Evolutionary conservation across 129 eudicot species (phyloP).

Genomic region (Chrysanthemum seticuspe): DNA sequence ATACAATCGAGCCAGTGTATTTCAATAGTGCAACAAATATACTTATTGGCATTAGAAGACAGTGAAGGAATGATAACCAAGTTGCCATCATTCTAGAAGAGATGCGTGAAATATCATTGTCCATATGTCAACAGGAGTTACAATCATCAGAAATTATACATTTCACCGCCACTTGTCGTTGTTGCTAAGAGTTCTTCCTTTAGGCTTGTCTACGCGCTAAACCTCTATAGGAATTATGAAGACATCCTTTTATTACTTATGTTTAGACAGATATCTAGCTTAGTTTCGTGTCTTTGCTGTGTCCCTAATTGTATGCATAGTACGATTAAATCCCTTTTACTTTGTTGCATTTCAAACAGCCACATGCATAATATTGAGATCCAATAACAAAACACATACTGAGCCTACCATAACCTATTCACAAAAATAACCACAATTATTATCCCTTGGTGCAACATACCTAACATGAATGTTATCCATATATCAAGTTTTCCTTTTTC

Average conservation of each 20-base stretch:
- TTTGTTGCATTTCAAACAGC: too few species aligned
- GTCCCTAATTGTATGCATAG: too few species aligned
- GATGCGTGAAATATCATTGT: too few species aligned
- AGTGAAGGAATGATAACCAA: background rate
- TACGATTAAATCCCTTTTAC: too few species aligned
- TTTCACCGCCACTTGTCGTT: background rate
- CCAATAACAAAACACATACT: too few species aligned
- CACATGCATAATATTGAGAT: too few species aligned
- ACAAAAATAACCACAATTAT: too few species aligned
- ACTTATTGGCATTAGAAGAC: background rate
- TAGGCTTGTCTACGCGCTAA: background rate
- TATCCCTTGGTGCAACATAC: background rate
- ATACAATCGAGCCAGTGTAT: background rate
- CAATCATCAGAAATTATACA: background rate
- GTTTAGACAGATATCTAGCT: too few species aligned
- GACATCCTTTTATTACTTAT: too few species aligned
- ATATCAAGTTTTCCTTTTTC: background rate
- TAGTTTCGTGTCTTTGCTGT: too few species aligned
- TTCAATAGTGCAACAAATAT: background rate
- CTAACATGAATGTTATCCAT: background rate
- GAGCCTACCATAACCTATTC: too few species aligned
- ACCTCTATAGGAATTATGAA: background rate
- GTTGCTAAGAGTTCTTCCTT: background rate
- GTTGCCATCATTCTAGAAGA: too few species aligned
- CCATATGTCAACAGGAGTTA: background rate